Evolutionary conservation across 306 rosid species (phyloP).

Genomic region (Astragalus membranaceus): DNA sequence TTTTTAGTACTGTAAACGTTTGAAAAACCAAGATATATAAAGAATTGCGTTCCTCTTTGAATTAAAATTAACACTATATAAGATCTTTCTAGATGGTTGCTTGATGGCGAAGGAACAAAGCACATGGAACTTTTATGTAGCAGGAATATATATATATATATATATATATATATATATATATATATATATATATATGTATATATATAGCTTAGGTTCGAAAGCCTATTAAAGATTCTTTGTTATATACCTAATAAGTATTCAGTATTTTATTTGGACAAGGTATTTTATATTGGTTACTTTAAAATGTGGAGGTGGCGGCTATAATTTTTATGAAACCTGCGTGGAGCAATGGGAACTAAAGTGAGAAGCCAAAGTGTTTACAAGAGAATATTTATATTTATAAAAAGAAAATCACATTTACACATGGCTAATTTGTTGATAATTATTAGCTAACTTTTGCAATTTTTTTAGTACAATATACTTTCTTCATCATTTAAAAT

Average conservation of each 20-base stretch:
- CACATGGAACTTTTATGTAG: conserved; percentile 20
- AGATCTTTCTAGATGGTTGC: neutral
- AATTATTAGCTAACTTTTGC: conserved; percentile 7
- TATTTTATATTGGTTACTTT: conserved; percentile 26
- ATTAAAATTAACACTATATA: too few relatives aligned
- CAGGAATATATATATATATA: too few relatives aligned
- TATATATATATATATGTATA: too few relatives aligned
- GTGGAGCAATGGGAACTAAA: conserved; percentile 18
- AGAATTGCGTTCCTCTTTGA: too few relatives aligned
- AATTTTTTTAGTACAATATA: conserved; percentile 6
- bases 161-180: too few relatives aligned
- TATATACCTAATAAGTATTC: conserved; percentile 1
- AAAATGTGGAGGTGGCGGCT: conserved; percentile 44
- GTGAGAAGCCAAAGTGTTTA: conserved; percentile 9
- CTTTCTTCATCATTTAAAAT: conserved; percentile 19
- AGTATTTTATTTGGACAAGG: conserved; percentile 23
- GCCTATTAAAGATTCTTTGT: conserved; percentile 9
- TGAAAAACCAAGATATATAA: too few relatives aligned
- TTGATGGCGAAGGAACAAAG: conserved; percentile 16
- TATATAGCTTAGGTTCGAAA: conserved; percentile 9
- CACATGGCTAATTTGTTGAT: conserved; percentile 3
- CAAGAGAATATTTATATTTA: conserved; percentile 12
- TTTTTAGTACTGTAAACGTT: too few relatives aligned
- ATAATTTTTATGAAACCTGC: conserved; percentile 15
- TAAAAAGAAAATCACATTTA: conserved; percentile 20